A percentile compares a stretch with the other conserved stretches of the same genome.
These are phyloP conservation scores for Pythium oligandrum DNA, from an alignment of 352 stramenopile species.

Conservation along the genomic window DNA sequence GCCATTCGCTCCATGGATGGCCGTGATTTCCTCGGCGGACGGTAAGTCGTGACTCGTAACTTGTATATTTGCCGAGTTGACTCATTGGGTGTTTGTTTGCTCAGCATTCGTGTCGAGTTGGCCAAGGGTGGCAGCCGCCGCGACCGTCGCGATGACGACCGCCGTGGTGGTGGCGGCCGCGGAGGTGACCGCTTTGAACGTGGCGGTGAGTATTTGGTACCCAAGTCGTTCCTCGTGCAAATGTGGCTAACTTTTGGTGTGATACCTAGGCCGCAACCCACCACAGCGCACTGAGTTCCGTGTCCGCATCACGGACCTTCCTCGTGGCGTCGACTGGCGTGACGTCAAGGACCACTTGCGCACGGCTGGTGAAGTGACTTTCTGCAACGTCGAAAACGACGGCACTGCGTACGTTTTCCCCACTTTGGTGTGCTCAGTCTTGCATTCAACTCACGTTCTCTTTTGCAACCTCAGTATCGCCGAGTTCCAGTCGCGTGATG, in stretches of 20 bases:
- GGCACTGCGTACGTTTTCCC: constrained; percentile 64
- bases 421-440: background rate
- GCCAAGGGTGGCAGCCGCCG: constrained; percentile 68
- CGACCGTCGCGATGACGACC: constrained; percentile 42
- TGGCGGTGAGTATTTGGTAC: constrained; percentile 27
- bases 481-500: constrained; percentile 76
- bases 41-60: constrained; percentile 26
- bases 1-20: constrained; percentile 85
- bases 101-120: constrained; percentile 76
- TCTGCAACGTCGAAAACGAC: constrained; percentile 80
- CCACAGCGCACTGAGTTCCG: constrained; percentile 72
- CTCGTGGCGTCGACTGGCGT: constrained; percentile 75
- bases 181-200: constrained; percentile 54
- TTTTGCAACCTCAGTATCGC: constrained; percentile 37
- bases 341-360: constrained; percentile 87
- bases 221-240: background rate
- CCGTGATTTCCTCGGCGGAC: constrained; percentile 80
- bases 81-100: constrained; percentile 1
- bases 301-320: constrained; percentile 74
- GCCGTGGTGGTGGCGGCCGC: constrained; percentile 23
- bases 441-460: background rate
- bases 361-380: constrained; percentile 79
- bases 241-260: background rate
- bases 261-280: constrained; percentile 44
- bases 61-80: background rate